Evolutionary conservation across 2,329 filamentous ascomycete genomes (phyloP).

Genomic region (Colletotrichum sp.): DNA sequence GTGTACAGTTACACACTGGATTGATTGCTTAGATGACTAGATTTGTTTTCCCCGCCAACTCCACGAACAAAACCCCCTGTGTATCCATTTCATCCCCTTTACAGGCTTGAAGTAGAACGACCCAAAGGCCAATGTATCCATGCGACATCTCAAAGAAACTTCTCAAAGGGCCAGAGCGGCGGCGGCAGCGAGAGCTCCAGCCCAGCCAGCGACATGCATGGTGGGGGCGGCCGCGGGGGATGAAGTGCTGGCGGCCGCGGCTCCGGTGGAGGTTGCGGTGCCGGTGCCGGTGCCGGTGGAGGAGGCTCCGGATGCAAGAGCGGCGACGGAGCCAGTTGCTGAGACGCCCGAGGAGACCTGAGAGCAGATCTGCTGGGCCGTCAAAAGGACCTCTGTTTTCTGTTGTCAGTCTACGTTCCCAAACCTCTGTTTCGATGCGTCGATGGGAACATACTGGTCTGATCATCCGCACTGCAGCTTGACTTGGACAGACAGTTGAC

Average conservation of each 20-base stretch:
- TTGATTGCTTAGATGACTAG: not conserved
- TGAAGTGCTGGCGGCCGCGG: conserved; percentile 8
- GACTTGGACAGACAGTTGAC: conserved; percentile 37
- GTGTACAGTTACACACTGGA: not conserved
- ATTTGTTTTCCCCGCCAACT: not conserved
- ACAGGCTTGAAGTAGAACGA: not conserved
- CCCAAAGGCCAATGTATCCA: not conserved
- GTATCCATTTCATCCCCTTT: not conserved
- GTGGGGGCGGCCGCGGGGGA: conserved; percentile 26
- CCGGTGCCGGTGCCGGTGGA: not conserved
- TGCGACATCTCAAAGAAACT: too few species aligned
- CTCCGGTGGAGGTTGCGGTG: conserved; percentile 8
- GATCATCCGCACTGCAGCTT: conserved; percentile 36
- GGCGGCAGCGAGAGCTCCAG: conserved; percentile 32
- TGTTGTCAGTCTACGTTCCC: not conserved
- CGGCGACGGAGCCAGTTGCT: not conserved
- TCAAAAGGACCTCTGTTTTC: conserved; percentile 24
- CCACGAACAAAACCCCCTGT: not conserved
- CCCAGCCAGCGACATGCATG: conserved; percentile 28
- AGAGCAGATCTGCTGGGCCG: conserved; percentile 28
- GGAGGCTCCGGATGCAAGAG: not conserved
- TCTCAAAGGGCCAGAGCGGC: conserved; percentile 34
- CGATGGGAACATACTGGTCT: conserved; percentile 33
- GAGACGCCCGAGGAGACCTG: not conserved
- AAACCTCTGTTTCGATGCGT: not conserved